Conservation (phyloP, 768 basidiomycete genomes). For the Boletus insuetus region DNA sequence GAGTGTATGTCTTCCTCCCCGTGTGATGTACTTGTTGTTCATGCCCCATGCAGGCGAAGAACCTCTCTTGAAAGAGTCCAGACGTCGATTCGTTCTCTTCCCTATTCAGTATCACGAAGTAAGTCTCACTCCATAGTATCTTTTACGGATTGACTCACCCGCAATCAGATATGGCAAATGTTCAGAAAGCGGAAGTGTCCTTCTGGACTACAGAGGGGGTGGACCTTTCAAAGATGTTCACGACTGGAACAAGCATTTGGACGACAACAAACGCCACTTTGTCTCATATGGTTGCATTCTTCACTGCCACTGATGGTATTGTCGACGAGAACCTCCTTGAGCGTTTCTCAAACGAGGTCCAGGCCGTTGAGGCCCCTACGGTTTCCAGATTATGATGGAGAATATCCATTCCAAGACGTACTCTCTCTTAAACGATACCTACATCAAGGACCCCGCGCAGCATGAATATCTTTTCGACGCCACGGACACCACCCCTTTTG, state of each 20-base stretch:
- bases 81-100: neutral
- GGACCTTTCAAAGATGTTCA: slow-evolving; percentile 77
- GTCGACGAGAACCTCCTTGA: slow-evolving; percentile 96
- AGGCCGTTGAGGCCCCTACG: slow-evolving; percentile 87
- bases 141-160: neutral
- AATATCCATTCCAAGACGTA: slow-evolving; percentile 98
- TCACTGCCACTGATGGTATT: slow-evolving; percentile 96
- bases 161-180: slow-evolving; percentile 81
- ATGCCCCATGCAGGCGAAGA: neutral
- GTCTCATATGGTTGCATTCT: slow-evolving; percentile 92
- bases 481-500: slow-evolving; percentile 89
- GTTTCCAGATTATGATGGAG: slow-evolving; percentile 99
- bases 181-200: slow-evolving; percentile 91
- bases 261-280: slow-evolving; percentile 85
- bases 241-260: slow-evolving; percentile 83
- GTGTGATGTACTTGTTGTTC: neutral
- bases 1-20: slow-evolving; percentile 36
- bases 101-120: slow-evolving; percentile 90
- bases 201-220: slow-evolving; percentile 96
- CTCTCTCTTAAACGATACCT: slow-evolving; percentile 91
- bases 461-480: slow-evolving; percentile 88
- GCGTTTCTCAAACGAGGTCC: slow-evolving; percentile 90
- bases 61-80: too few relatives aligned
- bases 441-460: slow-evolving; percentile 77
- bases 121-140: neutral